Conservation (phyloP, 1,284 basidiomycete genomes). For the Microbotryum intermedium region DNA sequence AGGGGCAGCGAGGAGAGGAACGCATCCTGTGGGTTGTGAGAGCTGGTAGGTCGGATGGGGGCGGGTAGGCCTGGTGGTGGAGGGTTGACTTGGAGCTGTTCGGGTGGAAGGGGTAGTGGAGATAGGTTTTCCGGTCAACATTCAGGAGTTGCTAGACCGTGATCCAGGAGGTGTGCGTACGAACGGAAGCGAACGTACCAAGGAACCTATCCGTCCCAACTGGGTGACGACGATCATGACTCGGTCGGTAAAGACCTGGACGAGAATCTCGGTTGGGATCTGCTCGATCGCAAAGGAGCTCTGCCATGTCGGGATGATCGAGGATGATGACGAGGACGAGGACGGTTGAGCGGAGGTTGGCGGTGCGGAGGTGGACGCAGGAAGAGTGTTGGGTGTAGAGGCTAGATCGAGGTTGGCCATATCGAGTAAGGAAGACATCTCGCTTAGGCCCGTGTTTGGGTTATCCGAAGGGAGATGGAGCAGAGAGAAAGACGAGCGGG, state of each 20-base stretch:
- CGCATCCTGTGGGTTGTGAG: conserved; percentile 26
- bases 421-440: conserved; percentile 20
- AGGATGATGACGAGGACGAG: conserved; percentile 58
- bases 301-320: conserved; percentile 46
- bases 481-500: not conserved
- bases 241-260: conserved; percentile 71
- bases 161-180: not conserved
- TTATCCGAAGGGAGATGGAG: too few species aligned
- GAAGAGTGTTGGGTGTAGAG: conserved; percentile 46
- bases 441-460: too few species aligned
- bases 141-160: not conserved
- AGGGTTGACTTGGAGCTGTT: conserved; percentile 29
- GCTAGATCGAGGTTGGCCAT: conserved; percentile 19
- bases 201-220: conserved; percentile 70
- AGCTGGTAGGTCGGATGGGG: conserved; percentile 3
- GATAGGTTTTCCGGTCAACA: not conserved
- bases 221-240: conserved; percentile 75
- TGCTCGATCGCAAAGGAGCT: conserved; percentile 49
- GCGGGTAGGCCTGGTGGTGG: conserved; percentile 19
- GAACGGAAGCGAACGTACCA: conserved; percentile 53
- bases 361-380: conserved; percentile 54
- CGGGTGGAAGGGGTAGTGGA: not conserved
- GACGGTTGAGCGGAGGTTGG: not conserved
- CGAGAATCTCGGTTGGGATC: conserved; percentile 58
- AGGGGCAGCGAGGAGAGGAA: conserved; percentile 49